Evolutionary conservation across 2,329 filamentous ascomycete genomes (phyloP).

Genomic region (Apiospora phragmitis): DNA sequence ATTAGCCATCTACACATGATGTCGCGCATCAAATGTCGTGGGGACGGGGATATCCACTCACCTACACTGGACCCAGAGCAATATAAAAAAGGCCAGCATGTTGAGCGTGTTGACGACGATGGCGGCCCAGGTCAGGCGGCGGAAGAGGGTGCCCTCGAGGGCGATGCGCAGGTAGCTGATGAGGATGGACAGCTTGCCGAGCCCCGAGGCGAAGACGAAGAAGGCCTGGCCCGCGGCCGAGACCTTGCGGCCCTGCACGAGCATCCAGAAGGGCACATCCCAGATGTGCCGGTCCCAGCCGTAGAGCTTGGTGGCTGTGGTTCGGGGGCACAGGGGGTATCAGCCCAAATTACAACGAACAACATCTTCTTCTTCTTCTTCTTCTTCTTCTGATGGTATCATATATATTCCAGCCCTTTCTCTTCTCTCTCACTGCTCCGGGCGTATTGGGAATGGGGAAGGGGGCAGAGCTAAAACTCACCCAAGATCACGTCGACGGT

Average conservation of each 20-base stretch:
- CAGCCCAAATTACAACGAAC: background rate
- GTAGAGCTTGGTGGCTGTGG: conserved; percentile 30
- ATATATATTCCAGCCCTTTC: background rate
- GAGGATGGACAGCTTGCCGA: conserved; percentile 37
- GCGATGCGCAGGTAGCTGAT: conserved; percentile 41
- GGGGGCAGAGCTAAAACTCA: background rate
- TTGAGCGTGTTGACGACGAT: conserved; percentile 29
- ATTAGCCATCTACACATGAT: too few relatives aligned
- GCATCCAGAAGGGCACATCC: conserved; percentile 31
- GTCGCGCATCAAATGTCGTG: too few relatives aligned
- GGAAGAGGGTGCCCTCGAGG: conserved; percentile 32
- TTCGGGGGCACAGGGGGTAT: background rate
- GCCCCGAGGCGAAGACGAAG: conserved; percentile 39
- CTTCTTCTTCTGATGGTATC: background rate
- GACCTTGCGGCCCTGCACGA: conserved; percentile 34
- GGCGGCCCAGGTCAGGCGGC: conserved; percentile 28
- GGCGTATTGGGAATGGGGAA: background rate
- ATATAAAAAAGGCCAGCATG: conserved; percentile 33
- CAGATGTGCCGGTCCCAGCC: conserved; percentile 41
- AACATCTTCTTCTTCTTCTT: background rate
- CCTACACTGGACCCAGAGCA: conserved; percentile 39
- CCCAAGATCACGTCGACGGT: conserved; percentile 26
- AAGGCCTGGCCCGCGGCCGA: conserved; percentile 41
- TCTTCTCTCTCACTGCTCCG: background rate
- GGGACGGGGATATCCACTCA: conserved; percentile 26